Evolutionary conservation across 169 alveolate species (phyloP).

Genomic region (Theileria orientalis): DNA sequence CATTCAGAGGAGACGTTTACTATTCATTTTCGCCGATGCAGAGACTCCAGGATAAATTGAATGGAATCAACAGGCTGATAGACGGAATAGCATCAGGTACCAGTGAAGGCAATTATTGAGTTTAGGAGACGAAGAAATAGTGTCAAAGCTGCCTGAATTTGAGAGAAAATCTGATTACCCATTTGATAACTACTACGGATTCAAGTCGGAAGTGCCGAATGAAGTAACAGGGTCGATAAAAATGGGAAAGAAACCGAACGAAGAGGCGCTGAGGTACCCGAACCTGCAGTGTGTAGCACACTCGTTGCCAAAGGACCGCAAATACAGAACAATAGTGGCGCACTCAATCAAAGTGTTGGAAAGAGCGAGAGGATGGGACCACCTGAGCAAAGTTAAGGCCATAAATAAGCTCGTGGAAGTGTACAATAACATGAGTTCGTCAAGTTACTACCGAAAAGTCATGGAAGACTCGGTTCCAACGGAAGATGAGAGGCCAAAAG

Average conservation of each 20-base stretch:
- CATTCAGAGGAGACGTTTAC: constrained; percentile 64
- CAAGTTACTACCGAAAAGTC: constrained; percentile 61
- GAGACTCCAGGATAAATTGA: constrained; percentile 46
- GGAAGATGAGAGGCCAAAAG: constrained; percentile 46
- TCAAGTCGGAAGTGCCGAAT: constrained; percentile 47
- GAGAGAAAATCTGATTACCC: constrained; percentile 39
- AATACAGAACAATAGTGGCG: constrained; percentile 70
- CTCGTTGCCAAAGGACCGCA: constrained; percentile 74
- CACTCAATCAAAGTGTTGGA: constrained; percentile 75
- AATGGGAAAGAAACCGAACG: constrained; percentile 45
- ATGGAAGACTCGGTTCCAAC: constrained; percentile 65
- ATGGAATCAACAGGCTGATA: constrained; percentile 14
- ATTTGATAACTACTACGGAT: constrained; percentile 51
- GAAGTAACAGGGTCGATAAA: constrained; percentile 65
- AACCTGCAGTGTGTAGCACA: constrained; percentile 77
- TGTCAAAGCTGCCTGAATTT: constrained; percentile 20
- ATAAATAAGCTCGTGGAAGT: constrained; percentile 72
- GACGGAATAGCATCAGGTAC: constrained; percentile 23
- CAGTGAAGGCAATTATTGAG: not conserved
- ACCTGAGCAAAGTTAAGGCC: constrained; percentile 75
- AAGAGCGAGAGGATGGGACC: constrained; percentile 76
- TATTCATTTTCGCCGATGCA: constrained; percentile 45
- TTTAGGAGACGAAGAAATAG: constrained; percentile 11
- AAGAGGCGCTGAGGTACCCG: constrained; percentile 55
- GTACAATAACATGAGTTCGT: constrained; percentile 71